Evolutionary conservation across 768 basidiomycete genomes (phyloP).

Genomic region (Vishniacozyma victoriae): DNA sequence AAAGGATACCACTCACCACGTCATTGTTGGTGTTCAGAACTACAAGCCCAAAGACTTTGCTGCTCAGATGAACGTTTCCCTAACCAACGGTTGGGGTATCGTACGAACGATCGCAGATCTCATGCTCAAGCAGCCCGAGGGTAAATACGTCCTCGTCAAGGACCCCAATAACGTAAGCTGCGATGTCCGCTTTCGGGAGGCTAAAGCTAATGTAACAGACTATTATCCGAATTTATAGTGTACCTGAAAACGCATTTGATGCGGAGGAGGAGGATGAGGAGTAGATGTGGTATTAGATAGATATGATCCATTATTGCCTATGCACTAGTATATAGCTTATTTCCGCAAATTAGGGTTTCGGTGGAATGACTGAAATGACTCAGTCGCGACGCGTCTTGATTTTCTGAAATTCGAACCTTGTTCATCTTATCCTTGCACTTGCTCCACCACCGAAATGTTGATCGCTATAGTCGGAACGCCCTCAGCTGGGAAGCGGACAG

Average conservation of each 20-base stretch:
- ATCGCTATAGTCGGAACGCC: constrained; percentile 49
- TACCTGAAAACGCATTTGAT: constrained; percentile 81
- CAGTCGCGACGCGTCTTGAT: too few species aligned
- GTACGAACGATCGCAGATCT: constrained; percentile 90
- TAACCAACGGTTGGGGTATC: constrained; percentile 97
- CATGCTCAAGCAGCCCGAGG: constrained; percentile 94
- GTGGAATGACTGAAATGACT: too few species aligned
- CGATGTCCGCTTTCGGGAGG: neutral
- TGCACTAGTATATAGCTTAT: too few species aligned
- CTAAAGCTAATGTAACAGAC: constrained; percentile 55
- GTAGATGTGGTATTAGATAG: constrained; percentile 6
- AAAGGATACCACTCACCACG: constrained; percentile 90
- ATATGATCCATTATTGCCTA: too few species aligned
- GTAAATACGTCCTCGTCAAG: constrained; percentile 94
- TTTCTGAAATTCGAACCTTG: too few species aligned
- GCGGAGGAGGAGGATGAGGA: constrained; percentile 46
- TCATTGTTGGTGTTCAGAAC: constrained; percentile 88
- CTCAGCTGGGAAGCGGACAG: constrained; percentile 46
- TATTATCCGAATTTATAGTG: constrained; percentile 85
- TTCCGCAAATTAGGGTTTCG: too few species aligned
- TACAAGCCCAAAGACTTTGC: constrained; percentile 94
- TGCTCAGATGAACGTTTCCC: constrained; percentile 84
- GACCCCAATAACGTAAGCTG: constrained; percentile 90
- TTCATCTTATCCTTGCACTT: too few species aligned
- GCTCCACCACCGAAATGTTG: constrained; percentile 48